phyloP scores from a whole-genome alignment of 176 grass and related monocot genomes.

The Tillandsia fasciculata region DNA sequence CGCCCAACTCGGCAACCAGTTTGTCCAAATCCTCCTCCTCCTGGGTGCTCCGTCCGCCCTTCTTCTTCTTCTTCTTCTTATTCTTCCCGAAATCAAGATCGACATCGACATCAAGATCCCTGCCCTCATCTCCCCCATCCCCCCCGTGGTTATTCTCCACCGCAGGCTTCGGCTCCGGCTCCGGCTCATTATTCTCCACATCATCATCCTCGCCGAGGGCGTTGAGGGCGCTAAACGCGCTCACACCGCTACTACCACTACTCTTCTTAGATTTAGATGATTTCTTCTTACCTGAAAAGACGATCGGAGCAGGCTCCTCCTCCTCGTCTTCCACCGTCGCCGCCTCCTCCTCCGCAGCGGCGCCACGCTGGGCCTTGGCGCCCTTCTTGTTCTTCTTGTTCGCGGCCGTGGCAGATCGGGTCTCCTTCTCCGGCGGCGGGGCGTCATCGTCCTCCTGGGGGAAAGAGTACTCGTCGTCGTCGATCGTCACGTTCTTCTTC shows the following conservation, averaged over 20 bases:
- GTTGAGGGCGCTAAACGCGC: conserved; percentile 52
- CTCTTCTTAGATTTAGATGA: conserved; percentile 57
- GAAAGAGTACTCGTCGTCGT: conserved; percentile 87
- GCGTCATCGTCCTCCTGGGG: conserved; percentile 43
- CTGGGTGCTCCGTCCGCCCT: conserved; percentile 53
- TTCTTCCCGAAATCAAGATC: conserved; percentile 54
- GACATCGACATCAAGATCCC: conserved; percentile 9
- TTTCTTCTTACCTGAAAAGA: conserved; percentile 92
- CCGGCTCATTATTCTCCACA: conserved; percentile 19
- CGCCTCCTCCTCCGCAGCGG: conserved; percentile 30
- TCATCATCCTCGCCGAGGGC: conserved; percentile 42
- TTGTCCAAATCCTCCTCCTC: conserved; percentile 95
- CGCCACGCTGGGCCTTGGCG: conserved; percentile 29
- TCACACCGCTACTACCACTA: conserved; percentile 13
- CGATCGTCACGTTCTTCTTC: conserved; percentile 84
- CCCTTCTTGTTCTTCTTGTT: conserved; percentile 74
- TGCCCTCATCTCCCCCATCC: conserved; percentile 1
- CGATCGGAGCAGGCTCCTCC: conserved; percentile 50
- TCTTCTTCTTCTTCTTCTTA: conserved; percentile 99
- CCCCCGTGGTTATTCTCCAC: conserved; percentile 26
- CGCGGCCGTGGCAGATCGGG: conserved; percentile 32
- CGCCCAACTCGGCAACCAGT: conserved; percentile 50
- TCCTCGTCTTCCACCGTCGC: conserved; percentile 18
- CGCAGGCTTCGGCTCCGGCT: conserved; percentile 5
- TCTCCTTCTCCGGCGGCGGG: conserved; percentile 25